These are phyloP conservation scores for Furcasterigmium furcatum DNA, from an alignment of 2,329 filamentous ascomycete genomes.

Conservation along the genomic window DNA sequence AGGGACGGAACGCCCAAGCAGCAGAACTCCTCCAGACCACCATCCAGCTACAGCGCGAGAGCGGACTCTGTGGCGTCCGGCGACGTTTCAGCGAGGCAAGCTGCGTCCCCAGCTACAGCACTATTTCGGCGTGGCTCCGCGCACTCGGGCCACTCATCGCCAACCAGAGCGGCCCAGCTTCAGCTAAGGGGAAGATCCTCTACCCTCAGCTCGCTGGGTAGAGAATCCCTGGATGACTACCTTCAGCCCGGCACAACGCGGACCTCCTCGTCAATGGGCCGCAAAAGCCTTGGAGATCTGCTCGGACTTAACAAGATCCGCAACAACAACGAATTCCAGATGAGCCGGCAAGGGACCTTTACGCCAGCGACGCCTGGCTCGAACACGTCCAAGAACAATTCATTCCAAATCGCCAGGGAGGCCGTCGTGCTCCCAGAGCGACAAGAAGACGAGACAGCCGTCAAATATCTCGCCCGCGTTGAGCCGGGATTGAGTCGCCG, in stretches of 20 bases:
- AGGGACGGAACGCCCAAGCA: slow-evolving; percentile 8
- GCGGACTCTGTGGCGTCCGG: slow-evolving; percentile 23
- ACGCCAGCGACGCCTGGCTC: slow-evolving; percentile 68
- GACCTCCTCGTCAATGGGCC: slow-evolving; percentile 83
- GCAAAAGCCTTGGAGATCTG: slow-evolving; percentile 90
- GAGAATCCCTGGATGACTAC: slow-evolving; percentile 68
- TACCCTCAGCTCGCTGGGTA: slow-evolving; percentile 79
- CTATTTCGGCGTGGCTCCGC: slow-evolving; percentile 46
- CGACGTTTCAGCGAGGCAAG: slow-evolving; percentile 24
- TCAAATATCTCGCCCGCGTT: slow-evolving; percentile 80
- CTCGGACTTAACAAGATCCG: slow-evolving; percentile 76
- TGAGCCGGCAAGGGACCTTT: slow-evolving; percentile 62
- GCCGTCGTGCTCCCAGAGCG: slow-evolving; percentile 70
- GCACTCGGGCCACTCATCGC: slow-evolving; percentile 65
- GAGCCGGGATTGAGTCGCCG: slow-evolving; percentile 79
- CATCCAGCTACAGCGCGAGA: slow-evolving; percentile 10
- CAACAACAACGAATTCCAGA: slow-evolving; percentile 72
- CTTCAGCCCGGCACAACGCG: slow-evolving; percentile 65
- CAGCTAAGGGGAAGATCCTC: slow-evolving; percentile 76
- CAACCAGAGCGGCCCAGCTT: slow-evolving; percentile 51
- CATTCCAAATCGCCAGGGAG: slow-evolving; percentile 73
- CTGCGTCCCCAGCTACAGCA: slow-evolving; percentile 43
- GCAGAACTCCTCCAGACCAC: slow-evolving; percentile 6
- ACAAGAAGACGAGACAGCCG: slow-evolving; percentile 83
- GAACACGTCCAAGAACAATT: slow-evolving; percentile 75